A percentile compares a stretch with the other conserved stretches of the same genome.
phyloP scores from a whole-genome alignment of 2,329 filamentous ascomycete genomes.

The Ophiostoma sp. region DNA sequence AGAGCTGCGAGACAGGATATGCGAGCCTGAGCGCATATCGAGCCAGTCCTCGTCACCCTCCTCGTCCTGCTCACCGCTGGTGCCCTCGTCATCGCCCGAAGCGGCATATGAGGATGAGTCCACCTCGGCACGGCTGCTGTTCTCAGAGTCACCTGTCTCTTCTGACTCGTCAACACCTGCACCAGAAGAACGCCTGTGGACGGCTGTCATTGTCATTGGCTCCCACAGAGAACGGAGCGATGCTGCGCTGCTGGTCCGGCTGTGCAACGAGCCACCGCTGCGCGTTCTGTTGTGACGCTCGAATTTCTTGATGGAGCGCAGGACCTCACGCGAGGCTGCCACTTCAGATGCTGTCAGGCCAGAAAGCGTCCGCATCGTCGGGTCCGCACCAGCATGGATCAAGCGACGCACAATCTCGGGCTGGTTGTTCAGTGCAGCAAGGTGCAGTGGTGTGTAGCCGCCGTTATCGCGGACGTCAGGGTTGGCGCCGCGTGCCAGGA shows the following conservation, averaged over 20 bases:
- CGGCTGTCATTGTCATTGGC: constrained; percentile 31
- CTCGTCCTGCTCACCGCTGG: constrained; percentile 23
- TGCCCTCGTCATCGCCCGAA: constrained; percentile 19
- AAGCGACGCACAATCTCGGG: constrained; percentile 70
- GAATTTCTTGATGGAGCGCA: constrained; percentile 57
- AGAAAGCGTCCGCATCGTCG: constrained; percentile 61
- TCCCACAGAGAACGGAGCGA: constrained; percentile 66
- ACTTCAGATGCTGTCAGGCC: constrained; percentile 68
- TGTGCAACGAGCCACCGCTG: constrained; percentile 57
- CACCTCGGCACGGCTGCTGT: constrained; percentile 23
- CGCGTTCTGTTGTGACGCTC: constrained; percentile 60
- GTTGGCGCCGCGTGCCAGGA: constrained; percentile 72
- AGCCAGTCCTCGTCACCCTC: constrained; percentile 38
- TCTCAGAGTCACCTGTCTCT: not conserved
- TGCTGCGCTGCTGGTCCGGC: constrained; percentile 59
- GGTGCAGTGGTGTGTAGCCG: constrained; percentile 76
- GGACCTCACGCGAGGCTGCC: constrained; percentile 58
- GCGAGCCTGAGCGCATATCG: constrained; percentile 33
- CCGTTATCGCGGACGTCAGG: constrained; percentile 69
- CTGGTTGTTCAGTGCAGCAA: constrained; percentile 71
- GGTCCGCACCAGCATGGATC: constrained; percentile 66
- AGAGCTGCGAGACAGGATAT: constrained; percentile 12
- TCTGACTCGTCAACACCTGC: constrained; percentile 10
- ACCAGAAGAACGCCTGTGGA: constrained; percentile 17
- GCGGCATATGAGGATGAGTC: constrained; percentile 25